phyloP scores from a whole-genome alignment of 2,329 filamentous ascomycete genomes.

The Aspergillus jensenii region DNA sequence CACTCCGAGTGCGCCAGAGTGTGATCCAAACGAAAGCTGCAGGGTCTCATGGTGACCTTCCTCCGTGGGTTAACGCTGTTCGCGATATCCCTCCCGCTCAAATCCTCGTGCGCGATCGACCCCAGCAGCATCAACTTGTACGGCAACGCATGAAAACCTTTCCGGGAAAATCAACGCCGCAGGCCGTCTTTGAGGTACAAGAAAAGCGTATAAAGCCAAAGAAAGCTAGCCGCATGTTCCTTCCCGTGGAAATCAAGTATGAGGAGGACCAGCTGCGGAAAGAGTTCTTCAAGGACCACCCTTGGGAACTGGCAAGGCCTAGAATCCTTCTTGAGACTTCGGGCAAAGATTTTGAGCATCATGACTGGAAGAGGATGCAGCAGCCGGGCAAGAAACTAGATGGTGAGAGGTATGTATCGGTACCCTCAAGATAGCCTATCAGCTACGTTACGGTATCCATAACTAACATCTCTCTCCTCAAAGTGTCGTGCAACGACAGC shows the following conservation, averaged over 20 bases:
- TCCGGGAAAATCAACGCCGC: conserved; percentile 28
- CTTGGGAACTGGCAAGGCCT: conserved; percentile 93
- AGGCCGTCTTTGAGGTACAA: conserved; percentile 37
- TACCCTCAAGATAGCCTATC: background rate
- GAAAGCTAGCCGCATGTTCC: conserved; percentile 75
- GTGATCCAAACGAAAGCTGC: conserved; percentile 39
- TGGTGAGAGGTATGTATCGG: conserved; percentile 70
- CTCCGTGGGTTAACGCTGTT: conserved; percentile 58
- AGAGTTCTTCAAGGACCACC: conserved; percentile 89
- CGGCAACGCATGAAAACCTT: conserved; percentile 39
- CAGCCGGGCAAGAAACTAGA: conserved; percentile 76
- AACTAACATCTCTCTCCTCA: conserved; percentile 12
- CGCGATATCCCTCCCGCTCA: conserved; percentile 60
- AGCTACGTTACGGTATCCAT: background rate
- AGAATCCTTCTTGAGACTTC: conserved; percentile 80
- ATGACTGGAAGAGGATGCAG: conserved; percentile 75
- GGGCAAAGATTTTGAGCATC: conserved; percentile 73
- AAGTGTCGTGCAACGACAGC: conserved; percentile 89
- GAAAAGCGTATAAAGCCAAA: conserved; percentile 48
- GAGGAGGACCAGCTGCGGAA: conserved; percentile 78
- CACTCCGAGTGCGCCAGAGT: conserved; percentile 46
- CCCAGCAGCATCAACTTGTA: conserved; percentile 46
- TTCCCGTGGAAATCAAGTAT: conserved; percentile 74
- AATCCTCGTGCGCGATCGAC: conserved; percentile 58
- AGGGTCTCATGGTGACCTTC: conserved; percentile 36